Evolutionary conservation across 768 basidiomycete species (phyloP), one percentile per base, ranked within the genome.

Genomic region (Leccinum aurantiacum): DNA sequence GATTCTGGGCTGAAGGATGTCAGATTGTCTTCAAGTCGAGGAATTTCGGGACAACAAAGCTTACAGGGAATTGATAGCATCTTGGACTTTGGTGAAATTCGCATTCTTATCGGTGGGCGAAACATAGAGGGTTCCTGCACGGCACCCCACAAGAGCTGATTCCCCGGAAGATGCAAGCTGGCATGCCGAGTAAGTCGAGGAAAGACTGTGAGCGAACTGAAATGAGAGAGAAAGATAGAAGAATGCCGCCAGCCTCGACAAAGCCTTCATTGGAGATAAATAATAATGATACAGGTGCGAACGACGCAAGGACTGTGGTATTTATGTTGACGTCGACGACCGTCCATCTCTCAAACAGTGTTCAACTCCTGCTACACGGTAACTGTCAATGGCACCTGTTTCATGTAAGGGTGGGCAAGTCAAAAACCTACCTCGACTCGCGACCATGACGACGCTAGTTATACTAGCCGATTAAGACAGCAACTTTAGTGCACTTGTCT

Each of bases 61-160:
- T 60, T 60, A 86, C 85, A 89, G 72, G 6, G 84, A 84, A 8
- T 70, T 31, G 13, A 89, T 74, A 9, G 87, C 86, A 13, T 79
- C 76, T 67, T 89, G 87, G 3, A 88, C 73, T 25, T 64, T 78
- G 15, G 67, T 74, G 51, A 84, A 87, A 25, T 77, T 58, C 0
- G 85, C 80, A 52, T 71, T 70, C 0, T 67, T 58, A 65, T 87
- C 80, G 5, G 69, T 80, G 33, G 69, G 69, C 1, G 84, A 86
- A 22, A 88, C 86, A 58, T 80, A 87, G 4, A 88, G 71, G 0
- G 86, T 88, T 10, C 82, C 84, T 6, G 61, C n/a, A 0, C 84
- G 84, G 65, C 87, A 88, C 9, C 82, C 84, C 1, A 56, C 17
- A 11, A 86, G 71, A 15, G 85, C 80, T 4, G 82, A 81, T 4